phyloP scores from a whole-genome alignment of 495 filamentous ascomycete species.

The Darksidea phi region DNA sequence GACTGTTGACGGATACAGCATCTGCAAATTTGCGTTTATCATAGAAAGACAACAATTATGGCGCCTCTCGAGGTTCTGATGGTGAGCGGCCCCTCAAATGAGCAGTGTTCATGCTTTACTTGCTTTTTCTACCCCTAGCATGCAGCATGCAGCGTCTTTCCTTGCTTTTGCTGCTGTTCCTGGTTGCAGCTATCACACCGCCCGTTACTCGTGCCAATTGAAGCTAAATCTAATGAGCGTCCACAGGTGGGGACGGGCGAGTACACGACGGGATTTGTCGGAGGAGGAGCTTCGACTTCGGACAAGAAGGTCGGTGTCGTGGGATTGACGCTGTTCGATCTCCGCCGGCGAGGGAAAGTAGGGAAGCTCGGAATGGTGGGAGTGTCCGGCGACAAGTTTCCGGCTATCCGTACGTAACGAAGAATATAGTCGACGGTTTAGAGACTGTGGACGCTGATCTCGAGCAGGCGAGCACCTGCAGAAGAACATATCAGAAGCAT shows the following conservation, averaged over 20 bases:
- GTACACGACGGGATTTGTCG: constrained; percentile 69
- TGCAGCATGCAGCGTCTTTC: constrained; percentile 1
- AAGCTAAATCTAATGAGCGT: constrained; percentile 22
- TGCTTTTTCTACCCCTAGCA: constrained; percentile 20
- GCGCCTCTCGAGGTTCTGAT: constrained; percentile 82
- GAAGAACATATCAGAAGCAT: constrained; percentile 82
- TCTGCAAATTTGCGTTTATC: no score
- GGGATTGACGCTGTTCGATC: constrained; percentile 83
- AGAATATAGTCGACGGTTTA: not conserved
- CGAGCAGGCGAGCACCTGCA: constrained; percentile 72
- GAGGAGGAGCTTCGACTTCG: constrained; percentile 36
- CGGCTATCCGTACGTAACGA: constrained; percentile 72
- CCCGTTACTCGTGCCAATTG: constrained; percentile 19
- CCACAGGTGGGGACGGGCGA: constrained; percentile 81
- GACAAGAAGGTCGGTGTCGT: constrained; percentile 80
- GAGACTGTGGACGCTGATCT: constrained; percentile 8
- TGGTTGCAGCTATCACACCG: constrained; percentile 21
- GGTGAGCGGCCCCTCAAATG: constrained; percentile 50
- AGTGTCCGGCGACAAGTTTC: constrained; percentile 81
- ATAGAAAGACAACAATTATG: constrained; percentile 50
- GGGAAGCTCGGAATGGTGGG: constrained; percentile 86
- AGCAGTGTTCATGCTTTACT: not conserved
- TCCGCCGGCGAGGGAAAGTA: constrained; percentile 84
- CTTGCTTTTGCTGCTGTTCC: constrained; percentile 13
- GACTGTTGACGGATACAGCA: no score